These are phyloP conservation scores for Dipodascopsis uninucleata DNA, from an alignment of 805 yeast species.

Conservation along the genomic window DNA sequence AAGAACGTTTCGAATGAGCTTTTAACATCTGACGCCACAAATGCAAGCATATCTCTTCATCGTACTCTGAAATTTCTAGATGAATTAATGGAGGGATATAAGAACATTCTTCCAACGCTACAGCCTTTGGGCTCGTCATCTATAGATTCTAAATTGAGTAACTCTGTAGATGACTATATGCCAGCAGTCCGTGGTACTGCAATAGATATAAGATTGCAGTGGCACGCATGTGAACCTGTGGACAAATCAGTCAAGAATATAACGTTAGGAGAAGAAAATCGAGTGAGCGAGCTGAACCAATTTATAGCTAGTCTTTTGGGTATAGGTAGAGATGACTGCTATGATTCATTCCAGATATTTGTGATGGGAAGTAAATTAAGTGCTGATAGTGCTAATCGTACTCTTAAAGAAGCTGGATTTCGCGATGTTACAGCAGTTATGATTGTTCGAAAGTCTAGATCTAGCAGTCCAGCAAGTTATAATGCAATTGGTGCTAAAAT, in stretches of 20 bases:
- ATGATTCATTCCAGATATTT: slow-evolving; percentile 15
- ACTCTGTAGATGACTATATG: too few species aligned
- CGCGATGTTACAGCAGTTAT: slow-evolving; percentile 14
- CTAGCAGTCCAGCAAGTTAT: background rate
- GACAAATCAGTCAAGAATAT: slow-evolving; percentile 2
- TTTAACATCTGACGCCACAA: too few species aligned
- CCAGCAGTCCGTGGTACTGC: too few species aligned
- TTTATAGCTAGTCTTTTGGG: slow-evolving; percentile 1
- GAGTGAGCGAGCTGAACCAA: slow-evolving; percentile 6
- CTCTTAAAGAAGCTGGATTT: slow-evolving; percentile 16
- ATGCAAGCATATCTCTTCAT: too few species aligned
- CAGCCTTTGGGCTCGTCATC: too few species aligned
- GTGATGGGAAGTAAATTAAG: slow-evolving; percentile 17
- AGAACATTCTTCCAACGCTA: too few species aligned
- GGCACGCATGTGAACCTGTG: slow-evolving; percentile 2
- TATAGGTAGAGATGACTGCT: slow-evolving; percentile 1
- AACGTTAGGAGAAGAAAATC: slow-evolving; percentile 6
- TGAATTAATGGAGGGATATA: too few species aligned
- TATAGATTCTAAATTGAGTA: too few species aligned
- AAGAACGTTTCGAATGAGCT: too few species aligned
- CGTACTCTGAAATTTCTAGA: too few species aligned
- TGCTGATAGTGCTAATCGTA: background rate
- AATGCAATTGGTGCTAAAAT: background rate
- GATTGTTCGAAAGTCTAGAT: slow-evolving; percentile 6
- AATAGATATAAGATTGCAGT: slow-evolving; percentile 10